Base-by-base conservation (phyloP, 331 rosid genomes). In the Spiraea crenata region DNA sequence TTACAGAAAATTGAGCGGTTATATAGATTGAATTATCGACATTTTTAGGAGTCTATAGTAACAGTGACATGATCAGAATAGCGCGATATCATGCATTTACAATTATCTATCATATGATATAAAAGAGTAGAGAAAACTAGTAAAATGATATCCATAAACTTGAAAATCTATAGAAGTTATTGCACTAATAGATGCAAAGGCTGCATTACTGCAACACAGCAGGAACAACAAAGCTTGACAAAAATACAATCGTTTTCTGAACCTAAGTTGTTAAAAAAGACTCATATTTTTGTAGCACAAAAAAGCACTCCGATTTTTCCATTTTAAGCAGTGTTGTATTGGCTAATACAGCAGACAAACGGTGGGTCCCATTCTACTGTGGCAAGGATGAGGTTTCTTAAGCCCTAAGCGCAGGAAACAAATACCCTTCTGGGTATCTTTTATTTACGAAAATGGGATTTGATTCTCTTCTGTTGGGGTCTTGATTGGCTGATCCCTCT, bases 401-500 rank as follows among this genome's bases (percentile, higher is more conserved):
- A 49, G 69, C 50, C 50, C 41, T 5, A 13, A 57, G 57, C 13
- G 15, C 45, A n/a, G 20, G 25, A 45, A 42, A 16, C 13, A 19
- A 85, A 63, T 80, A 77, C 85, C 89, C 86, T 80, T 45, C 42
- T 48, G 55, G 65, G 61, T 41, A 0, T 6, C 0, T 20, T 15
- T 42, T 35, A 85, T 55, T 87, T 83, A 89, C 96, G 50, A 50
- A 49, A 76, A 81, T 66, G 77, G 84, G 71, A 84, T 64, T 63
- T 25, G 44, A 8, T 57, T 55, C 62, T 42, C 47, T 73, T 37
- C 69, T 52, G 56, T 51, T 70, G 73, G 56, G 56, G 35, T 13
- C 60, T 40, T 76, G 77, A 86, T 86, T 84, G 82, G 91, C 75
- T 50, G 79, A 86, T 68, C 79, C 79, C 72, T 73, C 79, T 65